Conservation (phyloP, 2,329 filamentous ascomycete species). For the Talaromyces atroroseus region DNA sequence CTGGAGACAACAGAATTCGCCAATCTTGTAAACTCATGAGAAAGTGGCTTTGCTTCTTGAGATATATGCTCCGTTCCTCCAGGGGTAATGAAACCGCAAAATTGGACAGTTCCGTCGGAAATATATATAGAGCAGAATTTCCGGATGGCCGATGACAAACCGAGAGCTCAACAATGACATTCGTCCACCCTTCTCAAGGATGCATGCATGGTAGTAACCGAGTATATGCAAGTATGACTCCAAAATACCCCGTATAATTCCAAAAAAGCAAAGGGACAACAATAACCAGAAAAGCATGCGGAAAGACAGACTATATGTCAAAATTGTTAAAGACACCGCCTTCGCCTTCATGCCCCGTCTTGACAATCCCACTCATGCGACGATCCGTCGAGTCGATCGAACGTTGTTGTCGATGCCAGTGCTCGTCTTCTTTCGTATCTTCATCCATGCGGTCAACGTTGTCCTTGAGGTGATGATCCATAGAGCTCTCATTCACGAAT, state of each 20-base stretch:
- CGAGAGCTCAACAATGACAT: neutral
- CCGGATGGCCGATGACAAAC: slow-evolving; percentile 2
- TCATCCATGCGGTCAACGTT: slow-evolving; percentile 39
- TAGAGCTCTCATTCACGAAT: slow-evolving; percentile 94
- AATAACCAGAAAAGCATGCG: slow-evolving; percentile 1
- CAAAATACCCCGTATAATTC: neutral
- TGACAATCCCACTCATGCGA: slow-evolving; percentile 42
- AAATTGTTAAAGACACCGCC: slow-evolving; percentile 41
- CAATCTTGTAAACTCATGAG: neutral
- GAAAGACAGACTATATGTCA: slow-evolving; percentile 41
- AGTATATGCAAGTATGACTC: slow-evolving; percentile 14
- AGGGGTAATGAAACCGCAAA: neutral
- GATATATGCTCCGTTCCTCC: too few species aligned
- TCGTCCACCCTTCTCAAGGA: slow-evolving; percentile 9
- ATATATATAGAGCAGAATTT: neutral
- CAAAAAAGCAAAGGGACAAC: neutral
- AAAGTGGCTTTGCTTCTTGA: neutral
- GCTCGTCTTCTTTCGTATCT: slow-evolving; percentile 35
- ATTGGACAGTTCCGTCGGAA: neutral
- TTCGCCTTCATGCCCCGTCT: slow-evolving; percentile 32
- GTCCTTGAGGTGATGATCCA: slow-evolving; percentile 57
- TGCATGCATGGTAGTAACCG: slow-evolving; percentile 12
- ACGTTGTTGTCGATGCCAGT: slow-evolving; percentile 30
- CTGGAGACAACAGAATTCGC: neutral
- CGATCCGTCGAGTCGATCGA: slow-evolving; percentile 30